phyloP scores from a whole-genome alignment of 257 asterid species.

The Ajuga chamaepitys region DNA sequence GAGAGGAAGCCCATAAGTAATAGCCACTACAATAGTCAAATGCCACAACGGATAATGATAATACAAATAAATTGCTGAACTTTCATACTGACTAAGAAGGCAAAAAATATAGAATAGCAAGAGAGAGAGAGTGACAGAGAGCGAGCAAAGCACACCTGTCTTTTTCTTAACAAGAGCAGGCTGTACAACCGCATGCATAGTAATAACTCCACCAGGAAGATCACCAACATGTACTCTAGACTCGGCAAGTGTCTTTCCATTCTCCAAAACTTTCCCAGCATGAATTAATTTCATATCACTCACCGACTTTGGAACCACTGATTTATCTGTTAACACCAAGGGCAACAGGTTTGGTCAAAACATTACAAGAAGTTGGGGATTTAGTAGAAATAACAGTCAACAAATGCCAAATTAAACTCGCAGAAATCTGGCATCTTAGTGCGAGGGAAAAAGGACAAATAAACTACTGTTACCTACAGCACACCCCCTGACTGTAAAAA shows the following conservation, averaged over 20 bases:
- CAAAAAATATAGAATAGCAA: neutral
- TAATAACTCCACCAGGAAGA: slow-evolving; percentile 41
- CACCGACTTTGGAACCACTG: slow-evolving; percentile 39
- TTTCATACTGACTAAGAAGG: neutral
- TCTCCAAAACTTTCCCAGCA: slow-evolving; percentile 47
- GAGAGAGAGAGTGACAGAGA: neutral
- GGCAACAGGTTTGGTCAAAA: neutral
- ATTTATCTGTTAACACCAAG: slow-evolving; percentile 29
- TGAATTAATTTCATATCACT: slow-evolving; percentile 54
- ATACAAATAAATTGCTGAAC: neutral
- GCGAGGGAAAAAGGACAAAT: neutral
- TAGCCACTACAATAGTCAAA: neutral
- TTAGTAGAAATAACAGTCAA: neutral
- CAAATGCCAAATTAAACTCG: neutral
- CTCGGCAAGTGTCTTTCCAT: slow-evolving; percentile 51
- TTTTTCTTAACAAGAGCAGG: slow-evolving; percentile 39
- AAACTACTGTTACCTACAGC: neutral
- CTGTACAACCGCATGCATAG: slow-evolving; percentile 65
- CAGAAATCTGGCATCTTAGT: neutral
- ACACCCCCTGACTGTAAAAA: neutral
- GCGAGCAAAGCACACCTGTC: slow-evolving; percentile 23
- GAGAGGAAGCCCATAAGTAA: neutral
- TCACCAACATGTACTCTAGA: slow-evolving; percentile 33
- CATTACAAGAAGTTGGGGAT: neutral
- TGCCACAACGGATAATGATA: neutral